Evolutionary conservation across 1,139 yeast genomes (phyloP).

Genomic region (Lodderomyces parapsilosis): DNA sequence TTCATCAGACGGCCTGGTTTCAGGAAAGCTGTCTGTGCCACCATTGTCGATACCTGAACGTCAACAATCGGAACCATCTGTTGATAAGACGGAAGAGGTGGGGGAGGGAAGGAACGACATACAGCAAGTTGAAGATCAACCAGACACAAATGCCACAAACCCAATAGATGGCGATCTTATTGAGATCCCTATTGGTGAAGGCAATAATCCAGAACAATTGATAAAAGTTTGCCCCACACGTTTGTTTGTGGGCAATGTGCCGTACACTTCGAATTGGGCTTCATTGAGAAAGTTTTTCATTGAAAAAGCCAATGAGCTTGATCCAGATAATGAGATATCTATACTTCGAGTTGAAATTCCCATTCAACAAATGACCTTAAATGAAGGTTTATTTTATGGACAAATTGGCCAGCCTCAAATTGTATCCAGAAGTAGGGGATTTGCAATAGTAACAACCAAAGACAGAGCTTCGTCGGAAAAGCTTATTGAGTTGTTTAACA

Average conservation of each 20-base stretch:
- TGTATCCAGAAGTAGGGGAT: constrained; percentile 47
- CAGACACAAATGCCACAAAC: constrained; percentile 4
- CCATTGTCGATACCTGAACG: no score
- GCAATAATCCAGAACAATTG: constrained; percentile 24
- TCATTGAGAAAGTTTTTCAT: constrained; percentile 50
- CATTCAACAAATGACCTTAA: constrained; percentile 24
- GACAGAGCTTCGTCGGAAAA: constrained; percentile 48
- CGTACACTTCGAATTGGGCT: constrained; percentile 57
- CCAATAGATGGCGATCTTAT: constrained; percentile 19
- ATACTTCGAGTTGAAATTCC: constrained; percentile 59
- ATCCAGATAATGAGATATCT: constrained; percentile 26
- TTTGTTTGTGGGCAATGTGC: constrained; percentile 56
- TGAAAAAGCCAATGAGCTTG: constrained; percentile 30
- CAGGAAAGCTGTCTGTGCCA: constrained; percentile 21
- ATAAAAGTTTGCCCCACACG: constrained; percentile 39
- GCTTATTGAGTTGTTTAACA: constrained; percentile 51
- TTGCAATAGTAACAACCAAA: constrained; percentile 62
- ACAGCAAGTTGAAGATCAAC: neutral
- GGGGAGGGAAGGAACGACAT: neutral
- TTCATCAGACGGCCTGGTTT: constrained; percentile 9
- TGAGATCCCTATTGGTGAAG: constrained; percentile 27
- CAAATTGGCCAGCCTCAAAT: constrained; percentile 6
- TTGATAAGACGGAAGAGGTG: constrained; percentile 5
- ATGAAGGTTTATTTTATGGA: constrained; percentile 5
- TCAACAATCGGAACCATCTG: neutral